Evolutionary conservation across 352 stramenopile genomes (phyloP), one percentile per base, ranked within the genome.

Genomic region (Phytophthora idaei): DNA sequence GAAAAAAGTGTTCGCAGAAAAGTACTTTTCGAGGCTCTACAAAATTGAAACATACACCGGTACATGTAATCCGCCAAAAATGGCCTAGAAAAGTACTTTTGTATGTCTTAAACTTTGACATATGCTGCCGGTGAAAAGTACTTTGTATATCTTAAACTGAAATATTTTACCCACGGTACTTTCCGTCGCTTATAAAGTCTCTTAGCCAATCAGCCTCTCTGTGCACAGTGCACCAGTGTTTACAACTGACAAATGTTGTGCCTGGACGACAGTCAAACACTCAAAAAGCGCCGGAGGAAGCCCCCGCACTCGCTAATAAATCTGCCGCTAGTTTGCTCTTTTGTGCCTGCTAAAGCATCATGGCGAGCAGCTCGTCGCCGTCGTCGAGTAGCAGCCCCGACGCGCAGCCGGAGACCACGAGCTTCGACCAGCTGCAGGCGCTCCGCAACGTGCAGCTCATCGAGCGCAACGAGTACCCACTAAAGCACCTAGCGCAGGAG

Each of bases 391-490:
- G 37, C 41, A 47, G 27, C 29, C 42, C 27, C 4, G 14, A 27
- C 12, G 10, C 41, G 25, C n/a, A 17, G 12, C n/a, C 29, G 2
- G 58, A 63, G 37, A 57, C n/a, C 25, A 71, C 57, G 55, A 78
- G 68, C 57, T 82, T 82, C 49, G 82, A 91, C 64, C 82, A 93
- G 59, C 57, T 93, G 8, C 78, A 91, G 61, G 85, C 85, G 44
- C 62, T 93, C 11, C 85, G 85, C 28, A 64, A 83, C 69, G 81
- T 93, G 37, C 32, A 77, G 50, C 70, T 93, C 48, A 81, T 93
- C 57, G 67, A 64, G 41, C 72, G 74, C 34, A 93, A 93, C 71
- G 85, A 93, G 64, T 93, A 93, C 37, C 86, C 86, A 44, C 64
- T 92, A n/a, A 31, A 64, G 37, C 80, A 90, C 31, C 54, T 93